Conservation (phyloP, 2,329 filamentous ascomycete genomes). For the Pyricularia sp. region DNA sequence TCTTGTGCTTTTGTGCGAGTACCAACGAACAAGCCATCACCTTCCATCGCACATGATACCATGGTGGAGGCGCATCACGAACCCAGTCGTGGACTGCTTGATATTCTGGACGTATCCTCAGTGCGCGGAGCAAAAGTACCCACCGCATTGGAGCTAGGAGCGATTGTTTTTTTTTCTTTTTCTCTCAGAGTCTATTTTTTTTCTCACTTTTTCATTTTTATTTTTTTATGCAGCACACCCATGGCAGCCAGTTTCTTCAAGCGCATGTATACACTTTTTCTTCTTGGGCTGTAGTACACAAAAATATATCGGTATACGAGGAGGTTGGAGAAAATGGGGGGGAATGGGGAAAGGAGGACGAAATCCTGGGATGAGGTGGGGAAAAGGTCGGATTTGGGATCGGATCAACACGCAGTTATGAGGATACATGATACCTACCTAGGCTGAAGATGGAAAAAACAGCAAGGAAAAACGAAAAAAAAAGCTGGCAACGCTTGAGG, state of each 20-base stretch:
- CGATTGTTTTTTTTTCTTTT: neutral
- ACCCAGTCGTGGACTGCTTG: slow-evolving; percentile 16
- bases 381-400: neutral
- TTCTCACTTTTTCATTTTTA: too few species aligned
- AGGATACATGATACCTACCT: neutral
- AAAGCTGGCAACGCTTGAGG: neutral
- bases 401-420: neutral
- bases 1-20: slow-evolving; percentile 22
- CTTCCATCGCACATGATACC: slow-evolving; percentile 15
- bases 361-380: neutral
- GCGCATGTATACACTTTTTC: neutral
- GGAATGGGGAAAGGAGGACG: neutral
- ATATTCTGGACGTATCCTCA: slow-evolving; percentile 30
- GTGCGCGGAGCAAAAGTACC: slow-evolving; percentile 23
- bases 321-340: neutral
- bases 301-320: neutral
- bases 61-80: slow-evolving; percentile 12
- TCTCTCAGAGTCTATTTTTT: neutral
- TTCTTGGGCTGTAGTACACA: neutral
- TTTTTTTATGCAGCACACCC: neutral
- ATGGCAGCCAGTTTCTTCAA: neutral
- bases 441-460: too few species aligned
- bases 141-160: slow-evolving; percentile 2
- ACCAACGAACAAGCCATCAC: slow-evolving; percentile 23
- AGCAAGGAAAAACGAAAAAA: too few species aligned